Base-by-base conservation (phyloP, 805 yeast species). In the Candida yuanshanica region DNA sequence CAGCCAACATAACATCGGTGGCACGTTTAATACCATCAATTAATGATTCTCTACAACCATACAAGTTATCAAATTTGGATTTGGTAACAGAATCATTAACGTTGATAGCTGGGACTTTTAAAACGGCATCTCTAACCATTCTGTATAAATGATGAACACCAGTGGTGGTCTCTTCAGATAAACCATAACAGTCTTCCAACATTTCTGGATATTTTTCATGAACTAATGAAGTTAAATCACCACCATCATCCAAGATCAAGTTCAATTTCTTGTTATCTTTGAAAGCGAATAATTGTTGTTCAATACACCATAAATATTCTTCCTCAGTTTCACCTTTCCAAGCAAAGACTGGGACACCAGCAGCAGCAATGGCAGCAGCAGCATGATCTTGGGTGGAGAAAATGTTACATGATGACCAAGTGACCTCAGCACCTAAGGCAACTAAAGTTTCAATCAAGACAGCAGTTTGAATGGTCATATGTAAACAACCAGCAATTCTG, bases 321-420 rank as follows among this genome's bases (percentile, higher is more conserved):
- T 91, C 98, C 73, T 91, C 99, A 70, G 98, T 88, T 81, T 91
- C 98, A 69, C 99, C 98, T 81, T 91, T 91, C 99, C 99, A 91
- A 62, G 99, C 99, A 59, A 88, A 91, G 55, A 91, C 99, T 65
- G 99, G 98, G 47, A 91, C 95, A 75, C 99, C 99, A 56, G 96
- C 70, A 57, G 98, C 99, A 59, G 99, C 99, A 69, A 91, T 93
- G 60, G 98, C 98, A 63, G 99, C 97, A 61, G 99, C 98, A 58
- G 98, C 98, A 69, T 91, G 98, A 74, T 91, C 99, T 77, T 91
- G 99, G 55, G 99, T 91, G 59, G 98, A 90, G 83, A 87, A 91
- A 62, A 91, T 91, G 95, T 91, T 91, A 81, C 99, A 91, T 37
- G 96, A 88, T 51, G 96, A 80, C 99, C 99, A 91, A 63, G 99